These are phyloP conservation scores for Solanum infundibuliforme DNA, from an alignment of 257 asterid genomes.

Conservation along the genomic window DNA sequence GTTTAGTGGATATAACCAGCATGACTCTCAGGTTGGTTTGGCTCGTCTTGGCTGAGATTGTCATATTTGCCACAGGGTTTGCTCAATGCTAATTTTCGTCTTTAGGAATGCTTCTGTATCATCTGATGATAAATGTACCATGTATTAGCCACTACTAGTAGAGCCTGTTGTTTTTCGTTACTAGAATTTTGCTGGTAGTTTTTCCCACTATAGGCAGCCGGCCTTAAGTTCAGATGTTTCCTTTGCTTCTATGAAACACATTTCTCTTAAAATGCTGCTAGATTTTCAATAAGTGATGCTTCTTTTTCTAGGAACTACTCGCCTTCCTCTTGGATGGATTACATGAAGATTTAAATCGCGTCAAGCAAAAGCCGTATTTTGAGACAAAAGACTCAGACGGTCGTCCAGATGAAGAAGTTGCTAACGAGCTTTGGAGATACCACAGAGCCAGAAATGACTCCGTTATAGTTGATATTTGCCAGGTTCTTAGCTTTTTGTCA, in stretches of 20 bases:
- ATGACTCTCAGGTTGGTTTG: conserved; percentile 80
- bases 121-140: neutral
- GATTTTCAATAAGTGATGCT: conserved; percentile 1
- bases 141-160: neutral
- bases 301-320: conserved; percentile 69
- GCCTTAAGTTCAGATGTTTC: neutral
- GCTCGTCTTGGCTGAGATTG: neutral
- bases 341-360: conserved; percentile 96
- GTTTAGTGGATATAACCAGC: conserved; percentile 96
- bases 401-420: conserved; percentile 81
- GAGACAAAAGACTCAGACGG: conserved; percentile 81
- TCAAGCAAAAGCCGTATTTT: conserved; percentile 84
- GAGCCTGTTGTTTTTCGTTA: neutral
- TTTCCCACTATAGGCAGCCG: neutral
- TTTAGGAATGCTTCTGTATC: neutral
- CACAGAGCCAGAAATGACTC: conserved; percentile 95
- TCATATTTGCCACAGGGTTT: neutral
- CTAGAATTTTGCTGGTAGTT: neutral
- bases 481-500: conserved; percentile 32
- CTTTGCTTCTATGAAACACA: neutral
- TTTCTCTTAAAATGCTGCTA: neutral
- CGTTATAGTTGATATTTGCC: conserved; percentile 84
- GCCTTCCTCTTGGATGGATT: conserved; percentile 96
- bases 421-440: conserved; percentile 88
- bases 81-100: neutral